Conservation (phyloP, 805 yeast genomes). For the Isabelozyma heimii region DNA sequence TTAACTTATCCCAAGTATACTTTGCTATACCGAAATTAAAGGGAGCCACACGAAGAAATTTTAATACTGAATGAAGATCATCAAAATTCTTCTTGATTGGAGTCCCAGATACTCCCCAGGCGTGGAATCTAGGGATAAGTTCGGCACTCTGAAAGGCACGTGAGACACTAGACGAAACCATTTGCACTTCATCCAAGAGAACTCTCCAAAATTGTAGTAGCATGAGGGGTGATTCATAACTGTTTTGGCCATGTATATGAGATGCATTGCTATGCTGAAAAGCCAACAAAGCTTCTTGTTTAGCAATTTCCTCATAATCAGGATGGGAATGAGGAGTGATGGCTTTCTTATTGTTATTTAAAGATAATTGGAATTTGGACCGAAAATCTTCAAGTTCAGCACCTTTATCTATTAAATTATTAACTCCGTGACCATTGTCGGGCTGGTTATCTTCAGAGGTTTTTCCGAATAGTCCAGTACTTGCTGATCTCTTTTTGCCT, state of each 20-base stretch:
- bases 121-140: conserved; percentile 77
- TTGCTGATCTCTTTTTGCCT: conserved; percentile 26
- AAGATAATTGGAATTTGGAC: conserved; percentile 24
- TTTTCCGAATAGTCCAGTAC: conserved; percentile 6
- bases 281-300: conserved; percentile 30
- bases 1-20: conserved; percentile 37
- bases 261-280: conserved; percentile 24
- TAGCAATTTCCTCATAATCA: conserved; percentile 30
- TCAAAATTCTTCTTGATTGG: conserved; percentile 67
- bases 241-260: conserved; percentile 23
- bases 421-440: not conserved
- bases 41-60: conserved; percentile 67
- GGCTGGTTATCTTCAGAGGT: conserved; percentile 5
- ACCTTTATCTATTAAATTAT: conserved; percentile 1
- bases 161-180: conserved; percentile 73
- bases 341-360: conserved; percentile 16
- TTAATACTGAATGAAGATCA: conserved; percentile 70
- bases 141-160: conserved; percentile 80
- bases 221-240: conserved; percentile 80
- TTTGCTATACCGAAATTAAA: conserved; percentile 46
- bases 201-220: conserved; percentile 86
- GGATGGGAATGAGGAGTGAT: conserved; percentile 18
- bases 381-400: conserved; percentile 15
- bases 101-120: conserved; percentile 98
- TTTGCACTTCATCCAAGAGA: conserved; percentile 90